These are phyloP conservation scores for Syzygium aromaticum DNA, from an alignment of 345 rosid genomes.

Conservation along the genomic window DNA sequence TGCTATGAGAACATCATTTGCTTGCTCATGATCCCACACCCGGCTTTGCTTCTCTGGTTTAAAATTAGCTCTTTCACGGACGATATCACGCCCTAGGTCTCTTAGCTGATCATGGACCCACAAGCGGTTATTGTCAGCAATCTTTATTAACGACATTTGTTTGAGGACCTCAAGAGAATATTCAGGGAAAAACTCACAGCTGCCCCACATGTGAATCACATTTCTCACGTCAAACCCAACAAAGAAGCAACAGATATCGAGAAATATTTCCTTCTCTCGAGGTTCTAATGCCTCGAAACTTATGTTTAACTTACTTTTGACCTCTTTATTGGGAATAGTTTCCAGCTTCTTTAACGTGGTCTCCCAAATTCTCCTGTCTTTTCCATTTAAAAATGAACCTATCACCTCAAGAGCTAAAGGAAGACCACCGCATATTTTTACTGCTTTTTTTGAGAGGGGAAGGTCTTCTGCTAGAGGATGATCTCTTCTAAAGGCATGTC, in stretches of 20 bases:
- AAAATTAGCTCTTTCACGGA: background rate
- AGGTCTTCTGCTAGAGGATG: accelerated
- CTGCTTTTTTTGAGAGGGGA: accelerated
- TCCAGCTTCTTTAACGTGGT: accelerated
- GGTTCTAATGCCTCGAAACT: background rate
- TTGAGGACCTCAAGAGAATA: background rate
- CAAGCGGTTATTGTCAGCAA: accelerated
- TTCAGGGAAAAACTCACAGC: background rate
- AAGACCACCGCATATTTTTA: background rate
- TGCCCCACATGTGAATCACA: background rate
- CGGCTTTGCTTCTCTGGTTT: background rate
- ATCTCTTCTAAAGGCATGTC: background rate
- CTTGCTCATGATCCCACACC: too few relatives aligned
- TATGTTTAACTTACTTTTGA: accelerated
- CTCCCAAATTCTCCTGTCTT: accelerated
- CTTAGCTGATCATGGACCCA: background rate
- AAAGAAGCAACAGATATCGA: background rate
- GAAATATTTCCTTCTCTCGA: background rate
- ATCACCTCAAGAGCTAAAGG: background rate
- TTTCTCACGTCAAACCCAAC: background rate
- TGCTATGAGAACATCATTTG: too few relatives aligned
- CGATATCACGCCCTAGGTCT: background rate
- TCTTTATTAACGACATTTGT: background rate
- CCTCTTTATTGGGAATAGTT: accelerated
- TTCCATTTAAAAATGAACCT: background rate